Evolutionary conservation across 129 eudicot genomes (phyloP), one percentile per base, ranked within the genome.

Genomic region (Helianthus tuberosus): DNA sequence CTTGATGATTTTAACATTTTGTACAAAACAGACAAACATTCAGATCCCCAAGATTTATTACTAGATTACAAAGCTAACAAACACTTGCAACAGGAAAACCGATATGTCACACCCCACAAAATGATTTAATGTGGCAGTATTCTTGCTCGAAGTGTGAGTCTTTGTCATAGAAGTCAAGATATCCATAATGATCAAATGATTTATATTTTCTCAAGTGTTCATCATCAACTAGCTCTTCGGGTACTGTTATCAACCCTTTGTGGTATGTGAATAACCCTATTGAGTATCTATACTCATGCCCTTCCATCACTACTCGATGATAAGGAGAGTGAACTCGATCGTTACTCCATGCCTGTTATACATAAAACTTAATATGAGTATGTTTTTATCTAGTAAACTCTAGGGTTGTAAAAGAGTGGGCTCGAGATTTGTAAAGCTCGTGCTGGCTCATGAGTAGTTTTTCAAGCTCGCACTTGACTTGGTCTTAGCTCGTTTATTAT

Each of bases 321-420:
- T 76, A 81, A 32, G 88, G 83, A 25, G 85, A 68, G 16, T 80
- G 83, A 29, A 84, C 66, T 47, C 88, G 77, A 4, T 75, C 77
- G 2, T 84, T 84, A 70, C 88, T 84, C 88, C 88, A 84, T 43
- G 85, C 88, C 88, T 84, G 8, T 39, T 3, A 57, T 29, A 70
- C 8, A 64, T 48, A 53, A 51, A 66, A 72, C 59, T 27, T 46
- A 27, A 48, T 25, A 25, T 61, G 41, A 60, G 12, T 77, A 38
- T 5, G 12, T 66, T 55, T 17, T 17, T 9, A 12, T 59, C 11
- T 59, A n/a, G 46, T 5, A 54, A 54, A 15, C 16, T 12, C 15
- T 49, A 49, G 15, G 54, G 14, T 9, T 20, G 64, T 20, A 20
- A 20, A 20, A 20, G 23, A 20, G 23, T 20, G 23, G 23, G 23